Conservation (phyloP, 352 stramenopile genomes). For the Hyphochytrium catenoides region DNA sequence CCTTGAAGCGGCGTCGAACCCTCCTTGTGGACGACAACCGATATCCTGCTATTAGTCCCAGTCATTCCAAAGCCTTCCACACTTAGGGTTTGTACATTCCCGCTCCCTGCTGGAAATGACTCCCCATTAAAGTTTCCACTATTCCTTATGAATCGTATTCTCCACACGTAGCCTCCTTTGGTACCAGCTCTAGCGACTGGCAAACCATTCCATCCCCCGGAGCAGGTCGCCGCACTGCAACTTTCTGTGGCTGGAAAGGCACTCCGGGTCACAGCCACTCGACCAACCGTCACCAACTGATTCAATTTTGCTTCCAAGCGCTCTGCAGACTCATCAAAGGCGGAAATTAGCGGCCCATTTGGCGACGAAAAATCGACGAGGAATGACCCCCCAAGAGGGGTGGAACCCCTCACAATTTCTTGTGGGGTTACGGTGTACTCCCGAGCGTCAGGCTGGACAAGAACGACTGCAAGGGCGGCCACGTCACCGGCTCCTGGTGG, state of each 20-base stretch:
- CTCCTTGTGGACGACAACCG: too few species aligned
- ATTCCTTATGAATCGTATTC: slow-evolving; percentile 36
- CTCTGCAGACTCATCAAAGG: slow-evolving; percentile 59
- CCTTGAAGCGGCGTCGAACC: too few species aligned
- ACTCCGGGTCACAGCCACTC: slow-evolving; percentile 75
- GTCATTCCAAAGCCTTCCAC: too few species aligned
- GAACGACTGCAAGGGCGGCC: slow-evolving; percentile 21
- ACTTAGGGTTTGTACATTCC: too few species aligned
- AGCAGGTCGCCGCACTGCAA: slow-evolving; percentile 22
- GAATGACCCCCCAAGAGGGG: slow-evolving; percentile 65
- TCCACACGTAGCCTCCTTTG: slow-evolving; percentile 46
- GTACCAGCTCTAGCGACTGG: slow-evolving; percentile 43
- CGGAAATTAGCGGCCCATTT: slow-evolving; percentile 31
- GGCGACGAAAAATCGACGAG: slow-evolving; percentile 67
- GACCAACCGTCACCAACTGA: slow-evolving; percentile 78
- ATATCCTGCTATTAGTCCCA: too few species aligned
- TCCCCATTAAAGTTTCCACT: slow-evolving; percentile 36
- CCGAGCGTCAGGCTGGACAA: slow-evolving; percentile 10
- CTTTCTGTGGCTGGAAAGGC: slow-evolving; percentile 51
- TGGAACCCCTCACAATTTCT: slow-evolving; percentile 58
- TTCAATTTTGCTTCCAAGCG: slow-evolving; percentile 73
- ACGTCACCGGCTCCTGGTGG: slow-evolving; percentile 74
- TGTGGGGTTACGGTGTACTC: slow-evolving; percentile 30
- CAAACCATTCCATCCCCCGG: slow-evolving; percentile 69
- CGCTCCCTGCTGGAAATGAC: slow-evolving; percentile 40